A percentile compares a stretch with the other conserved stretches of the same genome.
These are phyloP conservation scores for Lasiodiplodia gonubiensis DNA, from an alignment of 2,329 filamentous ascomycete species.

Conservation along the genomic window DNA sequence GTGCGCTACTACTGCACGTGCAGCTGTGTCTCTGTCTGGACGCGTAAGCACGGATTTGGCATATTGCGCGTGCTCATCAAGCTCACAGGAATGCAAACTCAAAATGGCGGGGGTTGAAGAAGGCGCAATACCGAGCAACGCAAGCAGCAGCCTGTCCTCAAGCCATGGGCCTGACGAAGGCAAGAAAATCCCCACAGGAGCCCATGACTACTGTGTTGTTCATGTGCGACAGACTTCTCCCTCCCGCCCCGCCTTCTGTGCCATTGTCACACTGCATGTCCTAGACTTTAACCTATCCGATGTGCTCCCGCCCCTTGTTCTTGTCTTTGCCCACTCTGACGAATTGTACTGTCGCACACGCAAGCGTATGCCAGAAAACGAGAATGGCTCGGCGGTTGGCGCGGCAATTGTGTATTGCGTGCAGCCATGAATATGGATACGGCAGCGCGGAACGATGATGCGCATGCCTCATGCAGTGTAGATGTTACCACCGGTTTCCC, in stretches of 20 bases:
- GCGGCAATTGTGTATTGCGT: not conserved
- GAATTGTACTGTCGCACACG: not conserved
- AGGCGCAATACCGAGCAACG: not conserved
- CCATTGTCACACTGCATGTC: constrained; percentile 8
- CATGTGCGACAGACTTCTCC: not conserved
- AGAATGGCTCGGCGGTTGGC: not conserved
- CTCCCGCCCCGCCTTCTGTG: not conserved
- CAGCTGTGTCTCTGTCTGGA: not conserved
- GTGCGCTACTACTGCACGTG: not conserved
- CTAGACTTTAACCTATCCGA: not conserved
- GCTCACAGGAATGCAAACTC: not conserved
- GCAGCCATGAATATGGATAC: not conserved
- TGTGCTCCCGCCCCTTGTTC: not conserved
- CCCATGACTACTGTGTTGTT: constrained; percentile 1
- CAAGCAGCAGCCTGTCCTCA: not conserved
- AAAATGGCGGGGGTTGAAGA: not conserved
- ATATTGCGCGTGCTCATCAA: not conserved
- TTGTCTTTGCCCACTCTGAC: not conserved
- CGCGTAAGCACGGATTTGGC: not conserved
- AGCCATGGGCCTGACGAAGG: not conserved
- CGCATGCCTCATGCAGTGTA: constrained; percentile 8
- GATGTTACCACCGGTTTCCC: not conserved
- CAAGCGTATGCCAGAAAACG: not conserved
- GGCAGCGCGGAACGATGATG: constrained; percentile 19
- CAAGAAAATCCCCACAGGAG: not conserved